These are phyloP conservation scores for Grigorovia humatica DNA, from an alignment of 805 yeast species.

Conservation along the genomic window DNA sequence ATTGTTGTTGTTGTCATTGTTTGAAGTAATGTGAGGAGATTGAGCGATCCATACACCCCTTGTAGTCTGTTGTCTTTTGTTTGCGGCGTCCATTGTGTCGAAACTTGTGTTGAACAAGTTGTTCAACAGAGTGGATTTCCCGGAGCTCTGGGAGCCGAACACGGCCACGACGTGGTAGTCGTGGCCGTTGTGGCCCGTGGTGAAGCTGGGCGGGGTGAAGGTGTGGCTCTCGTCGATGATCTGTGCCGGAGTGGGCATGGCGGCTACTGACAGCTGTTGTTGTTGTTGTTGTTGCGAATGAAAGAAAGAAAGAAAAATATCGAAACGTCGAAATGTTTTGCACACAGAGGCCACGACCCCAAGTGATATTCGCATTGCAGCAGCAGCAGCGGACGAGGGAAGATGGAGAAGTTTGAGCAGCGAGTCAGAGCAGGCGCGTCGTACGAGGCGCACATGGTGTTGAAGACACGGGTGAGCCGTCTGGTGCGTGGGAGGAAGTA, in stretches of 20 bases:
- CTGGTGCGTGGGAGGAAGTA: slow-evolving; percentile 61
- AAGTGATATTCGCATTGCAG: background rate
- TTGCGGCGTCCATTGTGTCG: slow-evolving; percentile 83
- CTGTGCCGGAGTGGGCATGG: slow-evolving; percentile 32
- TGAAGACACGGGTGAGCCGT: slow-evolving; percentile 81
- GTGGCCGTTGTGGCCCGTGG: slow-evolving; percentile 40
- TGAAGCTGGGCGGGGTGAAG: slow-evolving; percentile 28
- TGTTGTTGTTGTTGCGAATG: background rate
- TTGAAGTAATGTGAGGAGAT: slow-evolving; percentile 33
- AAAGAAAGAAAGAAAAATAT: too few relatives aligned
- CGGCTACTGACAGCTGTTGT: background rate
- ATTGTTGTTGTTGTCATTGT: slow-evolving; percentile 2
- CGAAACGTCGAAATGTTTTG: too few relatives aligned
- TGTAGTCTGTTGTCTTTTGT: slow-evolving; percentile 78
- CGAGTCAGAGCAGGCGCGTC: slow-evolving; percentile 65
- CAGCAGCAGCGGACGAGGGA: background rate
- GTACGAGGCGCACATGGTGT: slow-evolving; percentile 94
- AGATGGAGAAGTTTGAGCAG: slow-evolving; percentile 47
- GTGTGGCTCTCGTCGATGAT: slow-evolving; percentile 43
- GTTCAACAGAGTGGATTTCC: slow-evolving; percentile 87
- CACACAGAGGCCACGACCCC: too few relatives aligned
- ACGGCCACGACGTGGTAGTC: slow-evolving; percentile 88
- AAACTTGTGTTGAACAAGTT: slow-evolving; percentile 76
- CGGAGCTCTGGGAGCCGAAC: slow-evolving; percentile 95
- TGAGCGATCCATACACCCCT: slow-evolving; percentile 73